Base-by-base conservation (phyloP, 257 asterid species). In the Nicotiana tomentosiformis region DNA sequence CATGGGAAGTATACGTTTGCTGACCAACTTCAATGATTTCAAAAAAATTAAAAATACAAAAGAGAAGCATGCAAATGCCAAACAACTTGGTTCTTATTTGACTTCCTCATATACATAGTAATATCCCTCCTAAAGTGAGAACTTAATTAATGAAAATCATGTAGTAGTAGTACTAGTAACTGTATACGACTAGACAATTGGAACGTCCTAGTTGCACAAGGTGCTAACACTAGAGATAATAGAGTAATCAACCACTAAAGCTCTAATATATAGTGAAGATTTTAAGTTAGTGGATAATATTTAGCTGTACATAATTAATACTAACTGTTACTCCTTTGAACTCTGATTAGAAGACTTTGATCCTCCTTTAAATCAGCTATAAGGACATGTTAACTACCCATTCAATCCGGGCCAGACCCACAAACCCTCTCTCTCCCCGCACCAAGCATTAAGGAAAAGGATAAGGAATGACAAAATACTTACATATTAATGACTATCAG, bases 11-110 rank as follows among this genome's bases (percentile, higher is more conserved):
- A 23, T 23, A 72, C 61, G 11, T 72, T 72, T 23, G 79, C 79
- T 72, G 61, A 72, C 79, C 15, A 46, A 72, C 37, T 46, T 72
- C 39, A 72, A 72, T 72, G 61, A 72, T 72, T 46, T 46, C 61
- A 46, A 46, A 46, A 14, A 12, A 5, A 2, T 1, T 1, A 46
- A 14, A 72, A 72, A 32, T 72, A 72, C 61, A 72, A 46, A 46
- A 72, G 61, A 72, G 79, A 72, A 72, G 23, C 35, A 6, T 43
- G 49, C 79, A 12, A 43, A 8, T 20, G 46, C 61, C 20, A 5
- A 23, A 35, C 79, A 20, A 66, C 14, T 72, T 72, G 37, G 61
- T 46, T 23, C 37, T 43, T 49, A 72, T 23, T 72, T 12, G 79
- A 72, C 61, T 46, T 23, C 26, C 5, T 14, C 49, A 43, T 43